These are phyloP conservation scores for Amylostereum areolatum DNA, from an alignment of 1,284 basidiomycete genomes.

Conservation along the genomic window DNA sequence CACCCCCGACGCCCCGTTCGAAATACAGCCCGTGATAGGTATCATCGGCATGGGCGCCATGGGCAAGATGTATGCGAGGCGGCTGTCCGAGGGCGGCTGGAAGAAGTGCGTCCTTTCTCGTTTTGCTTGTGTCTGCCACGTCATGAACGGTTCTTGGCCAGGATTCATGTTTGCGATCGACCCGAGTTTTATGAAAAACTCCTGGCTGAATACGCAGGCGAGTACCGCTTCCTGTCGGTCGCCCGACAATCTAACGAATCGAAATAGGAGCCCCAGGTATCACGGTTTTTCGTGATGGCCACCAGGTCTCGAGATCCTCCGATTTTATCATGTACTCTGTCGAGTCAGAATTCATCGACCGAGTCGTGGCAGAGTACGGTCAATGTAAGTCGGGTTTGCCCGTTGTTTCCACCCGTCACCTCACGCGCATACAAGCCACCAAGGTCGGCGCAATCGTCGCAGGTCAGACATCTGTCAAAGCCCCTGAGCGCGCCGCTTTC, in stretches of 20 bases:
- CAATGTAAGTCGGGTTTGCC: conserved; percentile 58
- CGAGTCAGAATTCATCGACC: conserved; percentile 85
- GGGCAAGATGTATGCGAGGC: conserved; percentile 89
- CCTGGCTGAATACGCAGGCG: conserved; percentile 58
- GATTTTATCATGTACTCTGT: conserved; percentile 94
- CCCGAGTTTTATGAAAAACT: conserved; percentile 74
- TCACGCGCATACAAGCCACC: conserved; percentile 52
- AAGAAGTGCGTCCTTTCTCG: conserved; percentile 53
- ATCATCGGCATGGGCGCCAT: conserved; percentile 94
- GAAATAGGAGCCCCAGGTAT: conserved; percentile 48
- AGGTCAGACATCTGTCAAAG: conserved; percentile 96
- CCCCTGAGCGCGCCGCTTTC: conserved; percentile 88
- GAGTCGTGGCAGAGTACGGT: conserved; percentile 84
- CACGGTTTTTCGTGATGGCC: conserved; percentile 70
- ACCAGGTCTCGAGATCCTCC: conserved; percentile 76
- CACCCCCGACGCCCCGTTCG: conserved; percentile 42
- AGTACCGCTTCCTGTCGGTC: conserved; percentile 8
- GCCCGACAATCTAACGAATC: conserved; percentile 5
- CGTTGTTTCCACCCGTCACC: not conserved
- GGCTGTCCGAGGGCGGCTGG: conserved; percentile 76
- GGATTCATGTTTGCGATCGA: conserved; percentile 90
- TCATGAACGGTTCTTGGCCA: conserved; percentile 21
- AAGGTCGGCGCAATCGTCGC: conserved; percentile 91
- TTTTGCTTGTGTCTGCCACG: conserved; percentile 4
- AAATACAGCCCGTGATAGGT: conserved; percentile 73